phyloP scores from a whole-genome alignment of 192 early-diverging fungal species.

The Coemansia sp. region DNA sequence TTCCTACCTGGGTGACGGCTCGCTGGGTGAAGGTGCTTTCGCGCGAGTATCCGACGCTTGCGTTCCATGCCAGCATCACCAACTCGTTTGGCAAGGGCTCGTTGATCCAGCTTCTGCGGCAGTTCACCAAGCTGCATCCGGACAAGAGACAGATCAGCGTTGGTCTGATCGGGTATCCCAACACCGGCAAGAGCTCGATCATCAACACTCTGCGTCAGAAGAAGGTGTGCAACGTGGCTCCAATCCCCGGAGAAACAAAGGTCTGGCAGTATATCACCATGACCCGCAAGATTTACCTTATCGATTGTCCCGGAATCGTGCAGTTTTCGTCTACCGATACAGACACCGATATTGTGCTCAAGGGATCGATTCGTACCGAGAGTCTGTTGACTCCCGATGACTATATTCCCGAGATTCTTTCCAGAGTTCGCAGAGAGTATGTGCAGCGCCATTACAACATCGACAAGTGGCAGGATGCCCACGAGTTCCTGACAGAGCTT shows the following conservation, averaged over 20 bases:
- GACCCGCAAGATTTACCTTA: slow-evolving; percentile 97
- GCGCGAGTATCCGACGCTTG: slow-evolving; percentile 90
- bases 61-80: slow-evolving; percentile 97
- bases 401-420: slow-evolving; percentile 81
- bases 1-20: slow-evolving; percentile 98
- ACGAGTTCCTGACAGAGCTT: slow-evolving; percentile 91
- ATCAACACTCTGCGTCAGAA: slow-evolving; percentile 96
- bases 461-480: slow-evolving; percentile 77
- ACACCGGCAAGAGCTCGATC: slow-evolving; percentile 96
- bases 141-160: slow-evolving; percentile 99
- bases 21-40: slow-evolving; percentile 94
- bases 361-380: slow-evolving; percentile 94
- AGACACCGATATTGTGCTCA: slow-evolving; percentile 95
- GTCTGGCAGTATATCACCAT: slow-evolving; percentile 99
- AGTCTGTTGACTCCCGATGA: slow-evolving; percentile 89
- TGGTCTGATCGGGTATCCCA: slow-evolving; percentile 97
- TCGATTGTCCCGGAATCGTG: slow-evolving; percentile 99
- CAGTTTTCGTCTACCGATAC: slow-evolving; percentile 83
- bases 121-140: slow-evolving; percentile 90
- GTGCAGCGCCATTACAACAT: slow-evolving; percentile 90
- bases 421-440: slow-evolving; percentile 87
- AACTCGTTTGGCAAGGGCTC: slow-evolving; percentile 99
- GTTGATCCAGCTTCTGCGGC: slow-evolving; percentile 95
- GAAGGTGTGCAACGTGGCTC: slow-evolving; percentile 98
- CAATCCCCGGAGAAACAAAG: slow-evolving; percentile 97